Conservation (phyloP, 495 filamentous ascomycete species). For the Podospora pseudoanserina region DNA sequence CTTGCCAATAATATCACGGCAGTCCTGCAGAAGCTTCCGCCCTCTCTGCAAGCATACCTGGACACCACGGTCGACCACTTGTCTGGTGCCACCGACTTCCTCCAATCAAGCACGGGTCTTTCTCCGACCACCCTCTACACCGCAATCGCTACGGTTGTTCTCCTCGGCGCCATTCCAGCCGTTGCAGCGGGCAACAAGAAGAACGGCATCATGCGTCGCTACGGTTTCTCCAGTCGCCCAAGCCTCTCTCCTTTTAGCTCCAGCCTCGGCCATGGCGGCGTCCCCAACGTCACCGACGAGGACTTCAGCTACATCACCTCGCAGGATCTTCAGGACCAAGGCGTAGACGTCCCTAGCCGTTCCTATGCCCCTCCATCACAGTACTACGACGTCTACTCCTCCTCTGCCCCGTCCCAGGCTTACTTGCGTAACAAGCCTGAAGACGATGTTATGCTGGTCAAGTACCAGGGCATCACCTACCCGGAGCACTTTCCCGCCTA, state of each 20-base stretch:
- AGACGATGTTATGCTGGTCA: conserved; percentile 75
- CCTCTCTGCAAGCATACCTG: conserved; percentile 47
- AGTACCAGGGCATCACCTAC: conserved; percentile 66
- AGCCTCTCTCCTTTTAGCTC: conserved; percentile 55
- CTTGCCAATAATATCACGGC: conserved; percentile 42
- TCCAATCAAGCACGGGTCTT: conserved; percentile 48
- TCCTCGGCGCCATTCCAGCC: conserved; percentile 49
- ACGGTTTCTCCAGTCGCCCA: conserved; percentile 53
- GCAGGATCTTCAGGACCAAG: conserved; percentile 55
- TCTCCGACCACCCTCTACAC: conserved; percentile 45
- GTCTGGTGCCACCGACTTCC: conserved; percentile 52
- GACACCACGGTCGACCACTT: conserved; percentile 43
- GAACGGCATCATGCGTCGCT: conserved; percentile 56
- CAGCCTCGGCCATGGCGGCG: conserved; percentile 41
- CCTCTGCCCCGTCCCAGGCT: conserved; percentile 22
- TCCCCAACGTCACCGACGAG: conserved; percentile 65
- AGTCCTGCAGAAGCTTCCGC: conserved; percentile 37
- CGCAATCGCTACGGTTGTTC: conserved; percentile 41
- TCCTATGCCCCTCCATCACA: conserved; percentile 37
- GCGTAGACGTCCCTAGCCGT: conserved; percentile 20
- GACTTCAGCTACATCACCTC: conserved; percentile 81
- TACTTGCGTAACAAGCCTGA: conserved; percentile 40
- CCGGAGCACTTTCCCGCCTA: conserved; percentile 76
- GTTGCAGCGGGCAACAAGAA: conserved; percentile 34
- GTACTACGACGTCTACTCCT: conserved; percentile 28